These are phyloP conservation scores for Halophytophthora batemanensis DNA, from an alignment of 352 stramenopile species.

Conservation along the genomic window DNA sequence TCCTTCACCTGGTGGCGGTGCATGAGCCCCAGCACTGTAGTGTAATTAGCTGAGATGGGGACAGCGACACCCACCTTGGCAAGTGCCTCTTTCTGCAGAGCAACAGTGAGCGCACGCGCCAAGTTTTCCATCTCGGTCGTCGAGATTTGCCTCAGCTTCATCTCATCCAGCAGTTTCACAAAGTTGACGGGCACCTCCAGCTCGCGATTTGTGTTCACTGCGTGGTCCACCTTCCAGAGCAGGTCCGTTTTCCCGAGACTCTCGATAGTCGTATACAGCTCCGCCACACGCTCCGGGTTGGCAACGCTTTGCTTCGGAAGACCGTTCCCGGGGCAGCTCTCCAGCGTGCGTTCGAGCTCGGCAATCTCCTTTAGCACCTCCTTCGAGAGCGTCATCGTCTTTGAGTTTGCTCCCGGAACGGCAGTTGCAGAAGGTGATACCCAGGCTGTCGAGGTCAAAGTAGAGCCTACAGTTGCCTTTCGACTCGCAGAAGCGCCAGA, in stretches of 20 bases:
- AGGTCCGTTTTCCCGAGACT: constrained; percentile 66
- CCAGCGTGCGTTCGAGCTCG: constrained; percentile 46
- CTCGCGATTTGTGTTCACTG: constrained; percentile 55
- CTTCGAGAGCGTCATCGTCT: constrained; percentile 29
- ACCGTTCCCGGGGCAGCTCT: constrained; percentile 24
- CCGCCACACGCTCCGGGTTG: constrained; percentile 66
- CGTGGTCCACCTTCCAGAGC: constrained; percentile 73
- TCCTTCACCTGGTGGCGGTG: constrained; percentile 53
- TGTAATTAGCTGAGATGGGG: constrained; percentile 42
- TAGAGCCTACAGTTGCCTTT: not conserved
- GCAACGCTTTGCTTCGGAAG: constrained; percentile 24
- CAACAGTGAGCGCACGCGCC: constrained; percentile 44
- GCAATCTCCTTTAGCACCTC: constrained; percentile 57
- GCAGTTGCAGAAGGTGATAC: constrained; percentile 7
- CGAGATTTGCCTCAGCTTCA: constrained; percentile 49
- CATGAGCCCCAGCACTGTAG: constrained; percentile 49
- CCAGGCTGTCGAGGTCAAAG: constrained; percentile 9
- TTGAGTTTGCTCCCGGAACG: constrained; percentile 7
- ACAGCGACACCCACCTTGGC: constrained; percentile 38
- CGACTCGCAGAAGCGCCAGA: not conserved
- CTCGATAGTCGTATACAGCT: constrained; percentile 62
- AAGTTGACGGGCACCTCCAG: constrained; percentile 48
- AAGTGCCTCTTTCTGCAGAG: constrained; percentile 63
- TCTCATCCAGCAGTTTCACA: constrained; percentile 41
- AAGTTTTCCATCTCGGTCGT: constrained; percentile 62